Evolutionary conservation across 169 alveolate species (phyloP), one percentile per base, ranked within the genome.

Genomic region (Babesia divergens): DNA sequence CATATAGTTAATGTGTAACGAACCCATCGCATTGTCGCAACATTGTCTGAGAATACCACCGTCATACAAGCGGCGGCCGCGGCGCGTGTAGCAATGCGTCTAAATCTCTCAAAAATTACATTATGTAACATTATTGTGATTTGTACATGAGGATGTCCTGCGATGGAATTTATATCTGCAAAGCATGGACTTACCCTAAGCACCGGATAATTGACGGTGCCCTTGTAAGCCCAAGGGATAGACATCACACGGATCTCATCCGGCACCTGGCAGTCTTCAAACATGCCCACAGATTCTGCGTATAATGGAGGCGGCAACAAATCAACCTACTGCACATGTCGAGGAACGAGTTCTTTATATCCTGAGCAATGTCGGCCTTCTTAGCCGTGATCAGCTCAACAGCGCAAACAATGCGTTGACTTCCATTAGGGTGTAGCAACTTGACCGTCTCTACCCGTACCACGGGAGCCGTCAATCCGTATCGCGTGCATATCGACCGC

Each of bases 211-310:
- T 70, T 77, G 51, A 77, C 82, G 28, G 80, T 37, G 37, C 86
- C 86, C 72, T 80, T 80, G 74, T 80, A 80, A 2, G 84, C 70
- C 70, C 74, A 80, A 7, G 88, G 88, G 28, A 80, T 80, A 18
- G 83, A 71, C 29, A 51, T 35, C 26, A 80, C 74, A 29, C 83
- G 66, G 7, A 80, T 55, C 28, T 69, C 88, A 22, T 71, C 70
- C 14, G 86, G 86, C 81, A 37, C 86, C n/a, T 42, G 43, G 50
- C 72, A 68, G 58, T 68, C 51, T 26, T 18, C 28, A 46, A 77
- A 77, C 42, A 77, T 16, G n/a, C 86, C 86, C 13, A 47, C 72
- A 16, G 81, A 20, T 47, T 67, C 86, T 77, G 62, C 11, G 28
- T 24, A 6, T 13, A 0, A 26, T 65, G 32, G 20, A 13, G 16